Base-by-base conservation (phyloP, 164 flowering plant species). In the Liriodendron chinense region DNA sequence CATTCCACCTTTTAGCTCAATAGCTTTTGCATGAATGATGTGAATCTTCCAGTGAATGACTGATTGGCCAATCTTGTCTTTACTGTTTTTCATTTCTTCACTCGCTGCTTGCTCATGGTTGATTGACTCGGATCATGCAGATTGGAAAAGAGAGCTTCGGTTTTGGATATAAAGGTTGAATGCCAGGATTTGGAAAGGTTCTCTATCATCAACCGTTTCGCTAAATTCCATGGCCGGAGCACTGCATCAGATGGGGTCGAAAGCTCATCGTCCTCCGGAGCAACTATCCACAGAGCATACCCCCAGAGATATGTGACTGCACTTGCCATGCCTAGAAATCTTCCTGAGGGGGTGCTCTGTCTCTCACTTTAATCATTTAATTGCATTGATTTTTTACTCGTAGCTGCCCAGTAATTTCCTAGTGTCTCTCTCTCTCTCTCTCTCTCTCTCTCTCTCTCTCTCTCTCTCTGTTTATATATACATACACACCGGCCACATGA, bases 301-400 rank as follows among this genome's bases (percentile, higher is more conserved):
- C 87, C 85, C 66, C 94, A 88, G 80, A 88, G 90, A 89, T 89
- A 92, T 82, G 94, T 89, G 75, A 85, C 86, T 78, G 91, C 91
- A 61, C 79, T 78, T 77, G 85, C 93, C 67, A 78, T 86, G 84
- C 96, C 94, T 75, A 85, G 85, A 77, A 90, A 85, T 78, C 87
- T 89, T 48, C 94, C 96, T 47, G 91, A 88, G 77, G 87, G 91
- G 84, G 90, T 87, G 86, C 90, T 83, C 73, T 92, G 96, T 82
- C 91, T 89, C 78, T 88, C 94, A 71, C 96, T 92, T 71, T 90
- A 86, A 84, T 85, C 71, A 82, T 76, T 84, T 12, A 78, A 83
- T 82, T 80, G 79, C 13, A 83, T 87, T 86, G 81, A 83, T 82
- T 75, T 74, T 75, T 80, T 69, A 74, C 74, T 28, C 47, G 59